Evolutionary conservation across 1,139 yeast species (phyloP), one percentile per base, ranked within the genome.

Genomic region (Pichia sp.): DNA sequence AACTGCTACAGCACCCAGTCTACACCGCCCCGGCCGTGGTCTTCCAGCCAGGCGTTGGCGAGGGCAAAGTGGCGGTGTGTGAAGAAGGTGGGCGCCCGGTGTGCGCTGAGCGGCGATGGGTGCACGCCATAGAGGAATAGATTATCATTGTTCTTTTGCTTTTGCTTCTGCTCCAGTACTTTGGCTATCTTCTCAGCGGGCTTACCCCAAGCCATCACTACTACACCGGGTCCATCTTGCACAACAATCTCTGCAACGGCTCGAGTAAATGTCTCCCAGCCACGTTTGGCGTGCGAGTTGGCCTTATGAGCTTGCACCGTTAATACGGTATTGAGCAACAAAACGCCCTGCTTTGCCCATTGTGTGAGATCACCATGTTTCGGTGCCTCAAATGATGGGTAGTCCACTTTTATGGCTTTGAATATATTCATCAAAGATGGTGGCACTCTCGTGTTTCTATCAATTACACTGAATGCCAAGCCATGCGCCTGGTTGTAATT

Each of bases 291-390:
- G 54, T 93, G 99, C 20, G 96, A 86, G 49, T 87, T 86, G 13
- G 98, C 96, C 52, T 78, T 76, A 55, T 88, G 97, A 0, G 96
- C 95, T 44, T 82, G 82, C 0, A 93, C 99, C 0, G 98, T 93
- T 10, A 93, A 63, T 36, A 91, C 80, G 0, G 97, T 78, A 61
- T 93, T 93, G 32, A 93, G 69, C 66, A 93, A 62, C 27, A 93
- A 63, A 4, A 93, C 96, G 3, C 99, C 99, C 47, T 81, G 79
- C 34, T 70, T 53, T 3, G 96, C 87, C 99, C 99, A 93, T 31
- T 71, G 67, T 0, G 85, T 75, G 40, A 91, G 63, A 46, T 83
- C 77, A 0, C 95, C 95, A 7, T 60, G 53, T 11, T 59, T 62
- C 0, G 93, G 91, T 3, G 69, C 58, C 35, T 59, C 59, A 51